Evolutionary conservation across 2,329 filamentous ascomycete genomes (phyloP), one percentile per base, ranked within the genome.

Genomic region (Aspergillus tanneri): DNA sequence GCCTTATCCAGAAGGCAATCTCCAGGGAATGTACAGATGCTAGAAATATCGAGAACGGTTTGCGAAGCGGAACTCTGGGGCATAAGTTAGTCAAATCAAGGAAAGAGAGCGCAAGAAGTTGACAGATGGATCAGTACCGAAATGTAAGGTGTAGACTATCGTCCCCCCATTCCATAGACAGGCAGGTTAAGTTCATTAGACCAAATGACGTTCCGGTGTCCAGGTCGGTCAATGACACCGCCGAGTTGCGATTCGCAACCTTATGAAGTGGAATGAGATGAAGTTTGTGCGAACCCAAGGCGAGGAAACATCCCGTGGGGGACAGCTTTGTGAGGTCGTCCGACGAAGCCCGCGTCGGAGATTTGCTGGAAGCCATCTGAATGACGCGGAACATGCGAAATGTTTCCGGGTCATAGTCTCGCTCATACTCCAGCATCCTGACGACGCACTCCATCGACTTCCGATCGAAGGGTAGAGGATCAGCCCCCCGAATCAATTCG

Each of bases 321-420:
- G 78, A 78, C 22, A 84, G 68, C 60, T 87, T 87, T 40, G 81
- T 76, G 35, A 87, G 65, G 56, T 88, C 85, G 50, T 88, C 85
- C 12, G 80, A 79, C 6, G 85, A 85, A 3, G 82, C 77, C 45
- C 80, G 73, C 25, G 74, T 72, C 24, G 72, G 70, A 14, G 75
- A 72, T 66, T 84, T 85, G 55, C 74, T 73, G 10, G 76, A 69
- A n/a, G 79, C 75, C 52, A 84, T 78, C 60, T 85, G 80, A 21
- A 87, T 82, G 7, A 86, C 83, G 52, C 84, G 82, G 70, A 85
- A 88, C 57, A 88, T 80, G 53, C 80, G 79, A 64, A 87, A 87
- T 53, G 82, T 80, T 23, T 78, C 72, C 24, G 84, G 81, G 55
- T 87, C 82, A 62, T 88, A 88, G 64, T 88, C 85, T 47, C 80